phyloP scores from a whole-genome alignment of 306 rosid genomes.

The Trifolium dubium region DNA sequence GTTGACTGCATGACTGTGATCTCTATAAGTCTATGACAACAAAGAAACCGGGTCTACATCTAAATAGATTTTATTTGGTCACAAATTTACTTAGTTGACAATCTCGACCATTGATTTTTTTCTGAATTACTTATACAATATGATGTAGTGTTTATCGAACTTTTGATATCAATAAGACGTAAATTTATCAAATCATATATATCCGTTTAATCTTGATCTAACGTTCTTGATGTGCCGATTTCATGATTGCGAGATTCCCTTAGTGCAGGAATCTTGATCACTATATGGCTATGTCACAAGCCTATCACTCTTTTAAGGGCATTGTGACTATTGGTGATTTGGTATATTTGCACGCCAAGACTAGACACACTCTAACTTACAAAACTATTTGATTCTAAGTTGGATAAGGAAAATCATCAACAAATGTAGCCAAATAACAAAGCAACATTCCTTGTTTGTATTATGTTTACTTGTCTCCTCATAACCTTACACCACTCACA shows the following conservation, averaged over 20 bases:
- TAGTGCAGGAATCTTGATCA: neutral
- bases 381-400: conserved; percentile 41
- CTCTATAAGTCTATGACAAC: neutral
- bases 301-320: conserved; percentile 32
- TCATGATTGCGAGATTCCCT: neutral
- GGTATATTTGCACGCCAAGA: conserved; percentile 50
- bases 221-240: neutral
- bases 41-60: too few species aligned
- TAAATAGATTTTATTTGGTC: neutral
- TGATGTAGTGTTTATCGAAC: neutral
- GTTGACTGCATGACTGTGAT: neutral
- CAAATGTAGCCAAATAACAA: conserved; percentile 41
- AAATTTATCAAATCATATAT: neutral
- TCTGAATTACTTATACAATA: neutral
- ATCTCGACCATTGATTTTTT: neutral
- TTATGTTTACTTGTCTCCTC: conserved; percentile 79
- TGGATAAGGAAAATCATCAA: conserved; percentile 52
- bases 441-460: conserved; percentile 45
- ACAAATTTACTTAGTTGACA: neutral
- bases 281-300: conserved; percentile 35
- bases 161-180: neutral
- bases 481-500: conserved; percentile 48
- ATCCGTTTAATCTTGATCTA: neutral
- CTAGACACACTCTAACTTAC: conserved; percentile 39
- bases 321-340: conserved; percentile 29